A percentile compares a stretch with the other conserved stretches of the same genome.
These are phyloP conservation scores for Puccinia coronata DNA, from an alignment of 1,284 basidiomycete genomes.

Conservation along the genomic window DNA sequence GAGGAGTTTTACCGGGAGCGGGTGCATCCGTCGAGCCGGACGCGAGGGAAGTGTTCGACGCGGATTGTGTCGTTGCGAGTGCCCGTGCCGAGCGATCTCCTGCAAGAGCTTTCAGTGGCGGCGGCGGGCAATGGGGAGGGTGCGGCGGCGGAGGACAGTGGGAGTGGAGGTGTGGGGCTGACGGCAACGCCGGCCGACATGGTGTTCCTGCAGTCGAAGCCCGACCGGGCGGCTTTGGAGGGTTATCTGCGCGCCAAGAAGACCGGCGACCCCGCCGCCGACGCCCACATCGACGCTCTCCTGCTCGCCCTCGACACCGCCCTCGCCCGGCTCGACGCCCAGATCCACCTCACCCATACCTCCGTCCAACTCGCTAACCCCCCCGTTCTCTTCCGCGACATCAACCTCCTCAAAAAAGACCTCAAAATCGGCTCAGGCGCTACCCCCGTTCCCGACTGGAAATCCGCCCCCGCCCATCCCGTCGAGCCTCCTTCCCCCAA, in stretches of 20 bases:
- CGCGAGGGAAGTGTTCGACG: constrained; percentile 56
- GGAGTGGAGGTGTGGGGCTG: no score
- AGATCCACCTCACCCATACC: neutral
- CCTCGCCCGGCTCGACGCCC: neutral
- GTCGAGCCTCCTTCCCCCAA: neutral
- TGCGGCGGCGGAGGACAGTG: neutral
- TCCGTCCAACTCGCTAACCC: neutral
- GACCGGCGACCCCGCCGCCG: neutral
- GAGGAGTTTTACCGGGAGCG: constrained; percentile 54
- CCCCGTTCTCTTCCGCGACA: neutral
- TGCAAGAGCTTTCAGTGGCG: neutral
- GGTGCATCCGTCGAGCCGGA: constrained; percentile 54
- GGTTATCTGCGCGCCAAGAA: neutral
- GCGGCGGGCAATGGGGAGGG: neutral
- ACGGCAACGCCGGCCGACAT: neutral
- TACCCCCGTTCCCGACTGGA: neutral
- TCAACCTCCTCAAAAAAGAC: neutral
- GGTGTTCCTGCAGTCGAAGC: neutral
- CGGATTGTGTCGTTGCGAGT: constrained; percentile 54
- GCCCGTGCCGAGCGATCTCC: constrained; percentile 5
- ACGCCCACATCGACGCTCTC: neutral
- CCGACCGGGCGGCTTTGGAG: neutral
- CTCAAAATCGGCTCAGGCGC: neutral
- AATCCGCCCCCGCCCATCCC: neutral
- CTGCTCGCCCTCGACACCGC: neutral